Percentiles rank a stretch among this genome's conserved stretches.
Conservation (phyloP, 345 rosid species). For the Salix viminalis region DNA sequence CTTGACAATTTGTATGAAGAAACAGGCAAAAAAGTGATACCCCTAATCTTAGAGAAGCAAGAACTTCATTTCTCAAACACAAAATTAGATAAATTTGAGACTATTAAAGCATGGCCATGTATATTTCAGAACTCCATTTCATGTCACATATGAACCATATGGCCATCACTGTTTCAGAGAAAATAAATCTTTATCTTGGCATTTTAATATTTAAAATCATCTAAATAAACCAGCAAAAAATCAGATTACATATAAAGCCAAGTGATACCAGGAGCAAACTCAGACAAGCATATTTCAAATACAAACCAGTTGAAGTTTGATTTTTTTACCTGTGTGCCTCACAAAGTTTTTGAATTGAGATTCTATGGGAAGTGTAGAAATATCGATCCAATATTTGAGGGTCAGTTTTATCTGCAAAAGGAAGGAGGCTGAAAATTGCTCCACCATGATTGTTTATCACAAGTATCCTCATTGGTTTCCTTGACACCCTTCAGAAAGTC, state of each 20-base stretch:
- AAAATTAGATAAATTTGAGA: not conserved
- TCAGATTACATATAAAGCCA: not conserved
- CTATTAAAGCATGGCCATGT: not conserved
- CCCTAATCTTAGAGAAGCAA: not conserved
- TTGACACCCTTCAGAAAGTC: conserved; percentile 44
- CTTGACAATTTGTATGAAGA: not conserved
- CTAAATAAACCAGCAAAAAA: too few relatives aligned
- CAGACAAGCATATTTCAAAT: not conserved
- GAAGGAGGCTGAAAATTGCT: conserved; percentile 95
- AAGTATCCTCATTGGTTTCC: conserved; percentile 80
- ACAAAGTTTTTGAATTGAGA: conserved; percentile 69
- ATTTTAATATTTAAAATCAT: too few relatives aligned
- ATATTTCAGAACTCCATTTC: not conserved
- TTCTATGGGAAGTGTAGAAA: conserved; percentile 81
- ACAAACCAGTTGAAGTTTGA: not conserved
- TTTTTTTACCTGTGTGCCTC: conserved; percentile 75
- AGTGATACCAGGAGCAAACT: not conserved
- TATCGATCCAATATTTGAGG: conserved; percentile 58
- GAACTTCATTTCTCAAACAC: not conserved
- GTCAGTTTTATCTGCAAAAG: conserved; percentile 71
- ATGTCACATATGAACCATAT: not conserved
- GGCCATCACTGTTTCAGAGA: not conserved
- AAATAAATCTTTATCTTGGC: not conserved
- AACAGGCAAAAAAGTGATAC: not conserved
- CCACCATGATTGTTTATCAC: conserved; percentile 96